Conservation (phyloP, 805 yeast species). For the Blastobotrys peoriensis region DNA sequence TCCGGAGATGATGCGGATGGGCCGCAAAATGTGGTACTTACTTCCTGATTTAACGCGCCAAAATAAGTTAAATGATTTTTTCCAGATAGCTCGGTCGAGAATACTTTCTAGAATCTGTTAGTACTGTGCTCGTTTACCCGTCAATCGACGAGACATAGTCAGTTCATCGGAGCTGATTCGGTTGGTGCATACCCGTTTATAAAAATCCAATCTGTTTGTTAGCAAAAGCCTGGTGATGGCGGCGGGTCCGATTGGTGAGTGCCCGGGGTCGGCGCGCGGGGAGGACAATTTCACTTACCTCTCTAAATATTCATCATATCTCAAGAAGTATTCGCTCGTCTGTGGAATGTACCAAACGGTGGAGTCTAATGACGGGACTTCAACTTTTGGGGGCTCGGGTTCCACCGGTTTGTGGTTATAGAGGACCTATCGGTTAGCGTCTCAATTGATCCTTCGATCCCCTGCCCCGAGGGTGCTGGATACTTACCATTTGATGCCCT, state of each 20-base stretch:
- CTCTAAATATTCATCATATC: constrained; percentile 68
- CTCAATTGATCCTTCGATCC: neutral
- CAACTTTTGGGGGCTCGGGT: constrained; percentile 15
- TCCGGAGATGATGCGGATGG: too few species aligned
- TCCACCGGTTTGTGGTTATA: constrained; percentile 32
- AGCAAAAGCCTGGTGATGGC: too few species aligned
- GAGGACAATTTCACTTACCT: constrained; percentile 19
- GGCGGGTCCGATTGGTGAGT: too few species aligned
- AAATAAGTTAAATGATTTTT: constrained; percentile 85
- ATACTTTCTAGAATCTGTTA: constrained; percentile 43
- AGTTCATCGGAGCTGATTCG: too few species aligned
- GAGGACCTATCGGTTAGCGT: constrained; percentile 27
- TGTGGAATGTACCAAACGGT: constrained; percentile 77
- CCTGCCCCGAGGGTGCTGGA: too few species aligned
- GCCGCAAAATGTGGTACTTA: constrained; percentile 8
- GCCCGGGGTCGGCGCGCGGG: too few species aligned
- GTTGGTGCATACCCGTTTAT: constrained; percentile 26
- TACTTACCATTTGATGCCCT: too few species aligned
- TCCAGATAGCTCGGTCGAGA: constrained; percentile 95
- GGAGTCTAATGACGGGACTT: constrained; percentile 30
- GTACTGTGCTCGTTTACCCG: too few species aligned
- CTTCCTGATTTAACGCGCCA: constrained; percentile 79
- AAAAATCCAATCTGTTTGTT: constrained; percentile 36
- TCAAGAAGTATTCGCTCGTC: constrained; percentile 82
- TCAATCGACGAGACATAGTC: too few species aligned